These are phyloP conservation scores for Pichia sp. DNA, from an alignment of 1,139 yeast species.

Conservation along the genomic window DNA sequence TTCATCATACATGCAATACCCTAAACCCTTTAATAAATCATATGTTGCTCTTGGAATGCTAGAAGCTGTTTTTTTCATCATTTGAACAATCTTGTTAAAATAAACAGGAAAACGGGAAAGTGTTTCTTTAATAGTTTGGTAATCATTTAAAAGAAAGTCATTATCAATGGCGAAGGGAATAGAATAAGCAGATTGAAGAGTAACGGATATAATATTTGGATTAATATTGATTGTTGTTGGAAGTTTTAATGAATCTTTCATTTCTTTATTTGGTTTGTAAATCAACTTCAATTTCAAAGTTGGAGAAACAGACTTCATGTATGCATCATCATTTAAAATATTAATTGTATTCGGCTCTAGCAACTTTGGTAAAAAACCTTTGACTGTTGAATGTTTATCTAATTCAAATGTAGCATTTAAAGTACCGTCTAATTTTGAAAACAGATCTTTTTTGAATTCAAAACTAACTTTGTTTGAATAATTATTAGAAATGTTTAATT, in stretches of 20 bases:
- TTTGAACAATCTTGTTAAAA: conserved; percentile 2
- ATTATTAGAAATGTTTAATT: background rate
- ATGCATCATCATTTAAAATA: background rate
- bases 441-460: conserved; percentile 12
- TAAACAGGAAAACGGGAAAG: conserved; percentile 8
- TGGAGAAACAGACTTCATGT: conserved; percentile 1
- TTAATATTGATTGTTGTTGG: conserved; percentile 14
- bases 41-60: conserved; percentile 8
- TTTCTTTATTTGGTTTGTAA: conserved; percentile 1
- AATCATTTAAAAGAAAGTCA: conserved; percentile 10
- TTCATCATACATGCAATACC: conserved; percentile 3
- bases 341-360: background rate
- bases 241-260: background rate
- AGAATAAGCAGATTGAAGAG: conserved; percentile 13
- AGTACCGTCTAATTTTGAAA: conserved; percentile 14
- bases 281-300: background rate
- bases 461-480: background rate
- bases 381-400: conserved; percentile 7
- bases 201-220: conserved; percentile 14
- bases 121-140: background rate
- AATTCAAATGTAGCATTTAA: conserved; percentile 4
- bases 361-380: conserved; percentile 15
- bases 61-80: conserved; percentile 1
- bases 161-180: conserved; percentile 22
- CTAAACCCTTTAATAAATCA: conserved; percentile 7